These are phyloP conservation scores for Passalora sequoiae DNA, from an alignment of 2,329 filamentous ascomycete genomes.

Conservation along the genomic window DNA sequence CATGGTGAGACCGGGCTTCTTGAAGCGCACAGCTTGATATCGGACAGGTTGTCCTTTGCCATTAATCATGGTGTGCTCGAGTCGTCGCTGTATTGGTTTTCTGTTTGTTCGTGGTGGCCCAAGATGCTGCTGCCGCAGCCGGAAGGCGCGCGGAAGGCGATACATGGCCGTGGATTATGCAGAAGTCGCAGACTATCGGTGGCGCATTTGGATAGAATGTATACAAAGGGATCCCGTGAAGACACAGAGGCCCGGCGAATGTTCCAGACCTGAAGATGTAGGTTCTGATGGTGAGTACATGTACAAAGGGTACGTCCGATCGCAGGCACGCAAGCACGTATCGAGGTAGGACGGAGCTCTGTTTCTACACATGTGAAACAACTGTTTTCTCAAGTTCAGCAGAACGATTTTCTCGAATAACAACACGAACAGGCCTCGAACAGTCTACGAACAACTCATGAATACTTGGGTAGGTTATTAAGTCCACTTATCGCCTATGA, in stretches of 20 bases:
- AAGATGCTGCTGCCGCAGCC: constrained; percentile 26
- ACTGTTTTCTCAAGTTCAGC: too few species aligned
- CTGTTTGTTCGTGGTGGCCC: constrained; percentile 10
- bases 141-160: constrained; percentile 27
- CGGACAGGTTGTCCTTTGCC: constrained; percentile 23
- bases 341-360: too few species aligned
- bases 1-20: constrained; percentile 33
- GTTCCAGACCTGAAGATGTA: constrained; percentile 5
- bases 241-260: neutral
- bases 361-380: too few species aligned
- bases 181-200: neutral
- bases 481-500: too few species aligned
- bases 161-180: constrained; percentile 20
- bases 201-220: constrained; percentile 1
- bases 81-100: constrained; percentile 10
- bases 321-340: too few species aligned
- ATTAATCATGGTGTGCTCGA: constrained; percentile 15
- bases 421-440: too few species aligned
- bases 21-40: constrained; percentile 39
- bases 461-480: too few species aligned
- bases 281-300: too few species aligned
- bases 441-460: too few species aligned
- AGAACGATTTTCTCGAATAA: too few species aligned
- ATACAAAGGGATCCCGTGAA: too few species aligned
- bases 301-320: too few species aligned